Evolutionary conservation across 768 basidiomycete genomes (phyloP), one percentile per base, ranked within the genome.

Genomic region (Amanita pseudoporphyria): DNA sequence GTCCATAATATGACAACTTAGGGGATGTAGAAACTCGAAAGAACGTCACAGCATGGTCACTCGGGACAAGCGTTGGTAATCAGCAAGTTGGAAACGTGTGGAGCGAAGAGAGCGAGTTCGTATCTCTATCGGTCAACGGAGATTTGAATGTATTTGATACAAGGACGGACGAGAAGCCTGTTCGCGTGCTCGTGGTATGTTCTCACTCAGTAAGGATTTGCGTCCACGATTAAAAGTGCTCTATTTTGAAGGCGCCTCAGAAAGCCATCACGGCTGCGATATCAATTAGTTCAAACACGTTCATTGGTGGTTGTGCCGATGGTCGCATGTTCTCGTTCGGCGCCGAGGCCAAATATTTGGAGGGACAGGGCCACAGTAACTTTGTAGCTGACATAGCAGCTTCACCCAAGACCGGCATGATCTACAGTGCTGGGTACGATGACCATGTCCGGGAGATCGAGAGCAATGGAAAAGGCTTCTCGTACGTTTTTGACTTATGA

Each of bases 1-100:
- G 21, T 24, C 28, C n/a, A n/a, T n/a, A n/a, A n/a, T n/a, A n/a
- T n/a, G n/a, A n/a, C n/a, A n/a, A n/a, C n/a, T n/a, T n/a, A 92
- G 89, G 91, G 93, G 91, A 96, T 57, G 79, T 84, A 0, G 78
- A 84, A 58, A 73, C 81, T 0, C 73, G 74, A 52, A 87, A 90
- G 60, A 73, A 76, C 6, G 67, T 74, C 18, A 78, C 72, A 13
- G 79, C 78, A 1, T 94, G 86, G 81, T 75, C 73, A 1, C 64
- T 93, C 16, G 91, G 89, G 9, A 65, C 79, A 31, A 84, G 80
- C n/a, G 67, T 95, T 24, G 68, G 73, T 24, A 67, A 86, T 56
- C 94, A 97, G 60, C 94, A 97, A 69, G 73, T 88, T 22, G 94
- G 94, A 24, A 87, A 85, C 55, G 78, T 79, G n/a, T 96, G 90